These are phyloP conservation scores for Rhododendron kiyosumense DNA, from an alignment of 148 eudicot genomes.

Conservation along the genomic window DNA sequence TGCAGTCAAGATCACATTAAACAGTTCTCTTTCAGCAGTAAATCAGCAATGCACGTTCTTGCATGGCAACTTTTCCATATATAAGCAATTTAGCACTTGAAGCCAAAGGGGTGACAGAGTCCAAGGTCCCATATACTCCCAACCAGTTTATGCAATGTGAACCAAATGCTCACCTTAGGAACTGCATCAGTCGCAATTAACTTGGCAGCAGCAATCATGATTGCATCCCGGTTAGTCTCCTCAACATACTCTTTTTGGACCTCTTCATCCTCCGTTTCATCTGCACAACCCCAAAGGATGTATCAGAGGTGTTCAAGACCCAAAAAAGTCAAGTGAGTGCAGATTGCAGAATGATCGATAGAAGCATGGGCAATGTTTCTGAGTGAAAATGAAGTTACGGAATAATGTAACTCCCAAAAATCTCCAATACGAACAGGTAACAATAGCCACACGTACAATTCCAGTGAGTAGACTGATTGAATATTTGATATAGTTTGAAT, in stretches of 20 bases:
- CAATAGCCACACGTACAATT: background rate
- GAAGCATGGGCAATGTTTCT: background rate
- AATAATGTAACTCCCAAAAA: background rate
- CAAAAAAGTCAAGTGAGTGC: background rate
- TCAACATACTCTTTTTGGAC: conserved; percentile 78
- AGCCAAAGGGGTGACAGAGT: background rate
- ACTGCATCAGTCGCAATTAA: conserved; percentile 63
- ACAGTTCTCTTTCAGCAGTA: background rate
- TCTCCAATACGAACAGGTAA: background rate
- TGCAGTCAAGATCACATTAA: conserved; percentile 28
- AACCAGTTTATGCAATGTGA: background rate
- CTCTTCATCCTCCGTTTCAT: conserved; percentile 75
- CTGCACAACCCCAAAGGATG: conserved; percentile 25
- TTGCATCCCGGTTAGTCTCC: conserved; percentile 73
- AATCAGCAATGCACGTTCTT: background rate
- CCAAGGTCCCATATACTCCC: background rate
- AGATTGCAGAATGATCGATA: background rate
- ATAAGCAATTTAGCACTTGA: background rate
- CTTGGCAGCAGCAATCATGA: conserved; percentile 76
- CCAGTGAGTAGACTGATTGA: background rate
- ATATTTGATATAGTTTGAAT: background rate
- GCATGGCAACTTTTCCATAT: background rate
- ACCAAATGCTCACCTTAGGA: conserved; percentile 49
- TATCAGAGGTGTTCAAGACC: background rate
- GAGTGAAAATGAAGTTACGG: background rate